These are phyloP conservation scores for Babesia bovis DNA, from an alignment of 169 alveolate genomes.

Conservation along the genomic window DNA sequence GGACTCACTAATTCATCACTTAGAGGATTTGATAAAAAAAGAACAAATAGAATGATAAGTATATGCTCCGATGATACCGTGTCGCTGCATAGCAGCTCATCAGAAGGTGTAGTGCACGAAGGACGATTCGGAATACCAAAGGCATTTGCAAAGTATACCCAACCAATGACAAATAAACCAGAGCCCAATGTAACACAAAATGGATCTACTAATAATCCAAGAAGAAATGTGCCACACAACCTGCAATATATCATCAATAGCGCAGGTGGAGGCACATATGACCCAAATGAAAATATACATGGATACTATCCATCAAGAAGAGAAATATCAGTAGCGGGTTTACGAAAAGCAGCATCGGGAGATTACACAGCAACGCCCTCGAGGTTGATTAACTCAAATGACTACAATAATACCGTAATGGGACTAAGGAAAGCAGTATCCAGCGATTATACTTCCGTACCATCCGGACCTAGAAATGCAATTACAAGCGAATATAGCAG, in stretches of 20 bases:
- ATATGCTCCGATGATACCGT: conserved; percentile 9
- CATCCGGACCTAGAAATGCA: too few relatives aligned
- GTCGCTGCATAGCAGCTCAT: background rate
- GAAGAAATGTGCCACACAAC: background rate
- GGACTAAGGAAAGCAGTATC: too few relatives aligned
- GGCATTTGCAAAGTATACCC: background rate
- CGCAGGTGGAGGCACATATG: background rate
- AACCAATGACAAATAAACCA: background rate
- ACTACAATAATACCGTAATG: too few relatives aligned
- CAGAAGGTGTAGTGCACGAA: background rate
- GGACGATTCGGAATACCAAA: background rate
- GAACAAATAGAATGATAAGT: conserved; percentile 13
- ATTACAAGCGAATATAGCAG: too few relatives aligned
- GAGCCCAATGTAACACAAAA: background rate
- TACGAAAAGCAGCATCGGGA: background rate
- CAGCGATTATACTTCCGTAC: too few relatives aligned
- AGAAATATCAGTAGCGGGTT: conserved; percentile 1
- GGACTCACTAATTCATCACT: conserved; percentile 23
- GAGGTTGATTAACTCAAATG: too few relatives aligned
- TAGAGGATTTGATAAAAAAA: conserved; percentile 6
- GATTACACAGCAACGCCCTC: too few relatives aligned
- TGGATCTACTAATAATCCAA: background rate
- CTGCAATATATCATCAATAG: background rate
- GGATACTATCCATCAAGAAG: too few relatives aligned
- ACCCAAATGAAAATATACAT: background rate